Percentiles rank a stretch among this genome's conserved stretches.
These are phyloP conservation scores for Sanghuangporus sanghuang DNA, from an alignment of 1,284 basidiomycete species.

Conservation along the genomic window DNA sequence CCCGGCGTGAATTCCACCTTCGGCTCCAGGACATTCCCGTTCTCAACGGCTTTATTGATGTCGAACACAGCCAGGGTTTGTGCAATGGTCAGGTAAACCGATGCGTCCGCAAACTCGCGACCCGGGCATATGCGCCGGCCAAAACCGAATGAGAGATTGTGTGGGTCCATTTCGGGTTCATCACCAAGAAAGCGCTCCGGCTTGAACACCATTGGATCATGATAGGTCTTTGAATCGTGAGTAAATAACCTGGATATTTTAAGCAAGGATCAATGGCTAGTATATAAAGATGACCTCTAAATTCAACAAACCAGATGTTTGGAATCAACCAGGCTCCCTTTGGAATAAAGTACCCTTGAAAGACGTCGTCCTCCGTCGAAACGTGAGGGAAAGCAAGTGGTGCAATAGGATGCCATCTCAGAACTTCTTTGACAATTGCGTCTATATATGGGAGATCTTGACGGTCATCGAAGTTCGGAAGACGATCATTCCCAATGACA, in stretches of 20 bases:
- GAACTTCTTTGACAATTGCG: slow-evolving; percentile 25
- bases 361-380: slow-evolving; percentile 15
- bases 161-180: slow-evolving; percentile 13
- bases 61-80: slow-evolving; percentile 20
- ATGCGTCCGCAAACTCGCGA: slow-evolving; percentile 17
- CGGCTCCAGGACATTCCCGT: slow-evolving; percentile 20
- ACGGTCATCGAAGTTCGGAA: slow-evolving; percentile 26
- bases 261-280: background rate
- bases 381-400: slow-evolving; percentile 22
- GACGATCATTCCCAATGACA: slow-evolving; percentile 21
- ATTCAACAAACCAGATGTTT: slow-evolving; percentile 12
- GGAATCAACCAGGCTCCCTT: slow-evolving; percentile 17
- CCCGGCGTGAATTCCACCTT: slow-evolving; percentile 17
- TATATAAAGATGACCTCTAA: background rate
- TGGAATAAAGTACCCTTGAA: slow-evolving; percentile 18
- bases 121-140: slow-evolving; percentile 18
- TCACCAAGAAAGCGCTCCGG: slow-evolving; percentile 19
- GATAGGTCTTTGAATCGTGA: slow-evolving; percentile 14
- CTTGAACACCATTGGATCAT: slow-evolving; percentile 17
- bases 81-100: slow-evolving; percentile 20
- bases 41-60: slow-evolving; percentile 16
- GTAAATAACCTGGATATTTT: slow-evolving; percentile 10
- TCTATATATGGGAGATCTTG: slow-evolving; percentile 25
- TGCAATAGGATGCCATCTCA: slow-evolving; percentile 26
- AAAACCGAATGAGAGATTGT: slow-evolving; percentile 14